Evolutionary conservation across 1,284 basidiomycete species (phyloP), one percentile per base, ranked within the genome.

Genomic region (Papiliotrema terrestris): DNA sequence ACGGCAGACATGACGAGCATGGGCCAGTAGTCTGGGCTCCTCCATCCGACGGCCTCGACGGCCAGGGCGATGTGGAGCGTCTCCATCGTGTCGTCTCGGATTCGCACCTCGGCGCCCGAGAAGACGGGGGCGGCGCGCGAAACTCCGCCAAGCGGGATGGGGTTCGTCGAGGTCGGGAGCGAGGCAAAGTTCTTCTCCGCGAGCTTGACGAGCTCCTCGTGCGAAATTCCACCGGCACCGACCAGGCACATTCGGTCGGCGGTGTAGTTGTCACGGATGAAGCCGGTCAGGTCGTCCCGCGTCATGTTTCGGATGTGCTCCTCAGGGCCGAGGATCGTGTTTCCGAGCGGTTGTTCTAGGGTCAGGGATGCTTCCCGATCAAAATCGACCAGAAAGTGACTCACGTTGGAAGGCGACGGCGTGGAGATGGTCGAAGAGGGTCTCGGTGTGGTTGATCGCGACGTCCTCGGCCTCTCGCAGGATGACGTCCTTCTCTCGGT

Each of bases 1-100:
- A 98, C 93, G 72, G 85, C 87, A 79, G 97, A 92, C 86, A 98
- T 91, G 71, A 94, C 94, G 78, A 98, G 86, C 93, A 98, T 96
- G 61, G 94, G 91, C 86, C 91, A 98, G 83, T 98, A 98, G 81
- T 99, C 96, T 47, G 94, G 94, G 36, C 89, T 92, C 71, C 86
- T 89, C 95, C 95, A 98, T 79, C 91, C 87, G 59, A 96, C 94
- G 78, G 96, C 95, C 78, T 98, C 94, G 46, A 98, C 93, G 51
- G 96, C 91, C 68, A 99, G 88, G 62, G 95, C 96, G 71, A 99
- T 82, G 82, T 98, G 91, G 65, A 87, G 86, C 13, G 92, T 94
- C 50, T 86, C 83, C 76, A 87, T 81, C 56, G 88, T 87, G 79
- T 98, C 95, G 77, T 99, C 92, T 57, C 93, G 89, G 64, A 98